Evolutionary conservation across 83 land plant genomes (phyloP).

Genomic region (Diphasiastrum complanatum): DNA sequence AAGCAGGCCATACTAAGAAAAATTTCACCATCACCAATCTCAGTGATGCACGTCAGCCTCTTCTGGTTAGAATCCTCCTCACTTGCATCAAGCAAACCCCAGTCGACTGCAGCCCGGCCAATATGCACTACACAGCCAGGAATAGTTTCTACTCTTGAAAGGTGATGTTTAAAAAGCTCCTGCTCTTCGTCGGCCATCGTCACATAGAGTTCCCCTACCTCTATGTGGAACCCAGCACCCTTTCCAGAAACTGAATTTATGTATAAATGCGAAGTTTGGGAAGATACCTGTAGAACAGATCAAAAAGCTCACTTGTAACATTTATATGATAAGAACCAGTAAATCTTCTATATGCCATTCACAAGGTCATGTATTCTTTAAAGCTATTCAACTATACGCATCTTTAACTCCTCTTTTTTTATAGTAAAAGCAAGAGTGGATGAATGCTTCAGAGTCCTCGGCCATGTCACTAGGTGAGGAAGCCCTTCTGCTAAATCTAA

Average conservation of each 20-base stretch:
- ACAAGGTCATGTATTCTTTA: too few relatives aligned
- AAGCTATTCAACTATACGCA: too few relatives aligned
- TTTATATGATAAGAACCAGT: neutral
- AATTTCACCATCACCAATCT: slow-evolving; percentile 59
- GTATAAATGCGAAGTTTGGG: slow-evolving; percentile 85
- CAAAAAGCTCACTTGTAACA: neutral
- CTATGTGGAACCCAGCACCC: slow-evolving; percentile 57
- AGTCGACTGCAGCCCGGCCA: slow-evolving; percentile 62
- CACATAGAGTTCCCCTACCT: slow-evolving; percentile 75
- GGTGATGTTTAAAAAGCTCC: slow-evolving; percentile 41
- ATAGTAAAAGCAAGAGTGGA: too few relatives aligned
- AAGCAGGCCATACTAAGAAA: slow-evolving; percentile 50
- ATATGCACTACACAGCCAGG: slow-evolving; percentile 65
- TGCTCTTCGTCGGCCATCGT: slow-evolving; percentile 68
- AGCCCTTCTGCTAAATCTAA: too few relatives aligned
- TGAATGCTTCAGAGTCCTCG: too few relatives aligned
- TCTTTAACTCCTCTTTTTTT: too few relatives aligned
- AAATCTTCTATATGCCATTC: neutral
- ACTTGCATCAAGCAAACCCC: slow-evolving; percentile 59
- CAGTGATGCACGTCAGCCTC: slow-evolving; percentile 44
- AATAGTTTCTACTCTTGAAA: slow-evolving; percentile 68
- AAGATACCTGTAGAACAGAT: slow-evolving; percentile 50
- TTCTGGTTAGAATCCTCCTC: slow-evolving; percentile 28
- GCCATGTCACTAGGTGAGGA: too few relatives aligned
- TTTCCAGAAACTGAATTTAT: slow-evolving; percentile 59